Evolutionary conservation across 495 filamentous ascomycete species (phyloP).

Genomic region (Lasiosphaeria miniovina): DNA sequence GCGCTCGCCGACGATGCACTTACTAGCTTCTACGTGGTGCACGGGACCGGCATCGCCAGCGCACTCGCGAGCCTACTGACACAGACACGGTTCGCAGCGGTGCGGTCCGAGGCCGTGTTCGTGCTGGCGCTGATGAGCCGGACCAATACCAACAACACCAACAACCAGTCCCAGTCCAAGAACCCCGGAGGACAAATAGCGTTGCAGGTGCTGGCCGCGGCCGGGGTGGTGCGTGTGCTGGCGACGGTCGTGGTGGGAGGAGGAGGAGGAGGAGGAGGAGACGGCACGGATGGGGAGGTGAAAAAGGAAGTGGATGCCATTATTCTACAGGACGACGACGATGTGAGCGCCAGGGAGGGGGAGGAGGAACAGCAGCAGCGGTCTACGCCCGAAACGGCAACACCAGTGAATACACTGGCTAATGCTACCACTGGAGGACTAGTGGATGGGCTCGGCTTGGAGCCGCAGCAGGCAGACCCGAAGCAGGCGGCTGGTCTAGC

Average conservation of each 20-base stretch:
- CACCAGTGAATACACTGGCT: too few relatives aligned
- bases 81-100: conserved; percentile 65
- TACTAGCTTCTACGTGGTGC: conserved; percentile 46
- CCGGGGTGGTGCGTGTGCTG: conserved; percentile 46
- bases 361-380: too few relatives aligned
- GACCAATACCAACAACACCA: not conserved
- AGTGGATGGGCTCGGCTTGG: conserved; percentile 23
- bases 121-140: conserved; percentile 67
- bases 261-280: not conserved
- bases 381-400: too few relatives aligned
- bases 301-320: not conserved
- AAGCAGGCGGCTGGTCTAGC: conserved; percentile 32
- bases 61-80: conserved; percentile 61
- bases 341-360: too few relatives aligned
- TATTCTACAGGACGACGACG: not conserved
- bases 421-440: not conserved
- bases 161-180: conserved; percentile 10
- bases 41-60: conserved; percentile 45
- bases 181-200: conserved; percentile 48
- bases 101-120: conserved; percentile 72
- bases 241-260: conserved; percentile 47
- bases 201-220: conserved; percentile 45
- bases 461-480: conserved; percentile 36
- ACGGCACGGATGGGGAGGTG: not conserved
- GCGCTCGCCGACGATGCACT: not conserved